Conservation (phyloP, 106 monocot genomes). For the Vanilla planifolia region DNA sequence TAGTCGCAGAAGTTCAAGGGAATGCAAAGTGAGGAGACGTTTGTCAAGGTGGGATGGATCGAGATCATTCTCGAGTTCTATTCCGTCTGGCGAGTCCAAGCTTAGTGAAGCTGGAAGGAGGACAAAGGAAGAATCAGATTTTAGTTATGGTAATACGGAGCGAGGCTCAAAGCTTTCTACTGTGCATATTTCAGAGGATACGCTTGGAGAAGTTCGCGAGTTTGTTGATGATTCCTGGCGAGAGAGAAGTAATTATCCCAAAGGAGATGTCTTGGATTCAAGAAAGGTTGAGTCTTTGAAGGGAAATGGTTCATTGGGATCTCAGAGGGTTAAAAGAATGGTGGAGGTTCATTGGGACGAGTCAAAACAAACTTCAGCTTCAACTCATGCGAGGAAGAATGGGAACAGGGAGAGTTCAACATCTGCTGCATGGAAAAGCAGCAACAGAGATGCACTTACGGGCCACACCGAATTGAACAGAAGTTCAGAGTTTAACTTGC, state of each 20-base stretch:
- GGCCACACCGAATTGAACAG: slow-evolving; percentile 1
- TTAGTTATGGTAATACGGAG: background rate
- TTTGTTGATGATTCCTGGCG: slow-evolving; percentile 7
- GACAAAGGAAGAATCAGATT: background rate
- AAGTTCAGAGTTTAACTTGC: background rate
- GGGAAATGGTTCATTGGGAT: background rate
- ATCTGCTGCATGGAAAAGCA: slow-evolving; percentile 2
- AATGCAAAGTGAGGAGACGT: background rate
- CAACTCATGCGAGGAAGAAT: background rate
- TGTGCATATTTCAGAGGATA: slow-evolving; percentile 9
- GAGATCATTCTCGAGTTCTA: background rate
- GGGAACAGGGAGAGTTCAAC: slow-evolving; percentile 12
- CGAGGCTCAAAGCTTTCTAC: background rate
- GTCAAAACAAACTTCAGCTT: background rate
- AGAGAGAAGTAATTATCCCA: background rate
- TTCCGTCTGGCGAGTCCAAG: background rate
- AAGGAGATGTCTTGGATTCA: background rate
- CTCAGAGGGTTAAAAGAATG: background rate
- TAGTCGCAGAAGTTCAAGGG: background rate
- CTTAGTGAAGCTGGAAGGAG: slow-evolving; percentile 3
- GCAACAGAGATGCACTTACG: slow-evolving; percentile 4
- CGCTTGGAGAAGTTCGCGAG: slow-evolving; percentile 8
- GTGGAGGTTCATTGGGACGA: background rate
- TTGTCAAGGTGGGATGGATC: slow-evolving; percentile 4
- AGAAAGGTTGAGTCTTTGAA: background rate